phyloP scores from a whole-genome alignment of 139 green algal genomes.

The Volvox reticuliferus region DNA sequence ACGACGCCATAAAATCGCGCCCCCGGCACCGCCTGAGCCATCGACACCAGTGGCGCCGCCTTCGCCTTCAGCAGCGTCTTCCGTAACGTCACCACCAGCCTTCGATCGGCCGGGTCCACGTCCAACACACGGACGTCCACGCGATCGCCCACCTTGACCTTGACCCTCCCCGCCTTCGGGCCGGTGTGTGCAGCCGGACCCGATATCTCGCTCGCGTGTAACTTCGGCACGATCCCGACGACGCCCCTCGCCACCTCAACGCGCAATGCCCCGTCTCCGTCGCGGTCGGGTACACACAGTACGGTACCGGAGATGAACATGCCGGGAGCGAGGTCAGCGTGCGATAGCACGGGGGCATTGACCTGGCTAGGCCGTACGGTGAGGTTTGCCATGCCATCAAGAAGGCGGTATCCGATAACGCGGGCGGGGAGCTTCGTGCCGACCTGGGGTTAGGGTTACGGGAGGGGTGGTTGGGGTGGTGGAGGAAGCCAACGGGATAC shows the following conservation, averaged over 20 bases:
- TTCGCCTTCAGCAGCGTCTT: constrained; percentile 83
- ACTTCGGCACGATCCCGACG: constrained; percentile 40
- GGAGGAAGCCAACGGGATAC: no score
- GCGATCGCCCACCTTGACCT: constrained; percentile 71
- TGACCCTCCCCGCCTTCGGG: constrained; percentile 49
- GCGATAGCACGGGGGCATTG: constrained; percentile 39
- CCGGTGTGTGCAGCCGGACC: neutral
- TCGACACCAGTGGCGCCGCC: constrained; percentile 70
- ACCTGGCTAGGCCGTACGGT: constrained; percentile 58
- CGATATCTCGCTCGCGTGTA: constrained; percentile 69
- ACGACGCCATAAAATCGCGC: constrained; percentile 86
- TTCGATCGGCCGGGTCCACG: constrained; percentile 61
- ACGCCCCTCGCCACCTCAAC: constrained; percentile 40
- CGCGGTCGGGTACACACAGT: neutral
- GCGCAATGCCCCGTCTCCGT: constrained; percentile 46
- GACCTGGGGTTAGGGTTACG: neutral
- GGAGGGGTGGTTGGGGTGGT: no score
- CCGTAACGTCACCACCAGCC: constrained; percentile 87
- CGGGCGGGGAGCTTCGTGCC: constrained; percentile 73
- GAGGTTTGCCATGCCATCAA: constrained; percentile 87
- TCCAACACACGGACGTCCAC: constrained; percentile 73
- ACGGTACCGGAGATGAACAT: constrained; percentile 48
- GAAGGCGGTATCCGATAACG: constrained; percentile 86
- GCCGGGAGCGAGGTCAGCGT: constrained; percentile 52
- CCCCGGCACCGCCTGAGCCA: constrained; percentile 72